Conservation (phyloP, 2,329 filamentous ascomycete genomes). For the Ophiostoma sp. region DNA sequence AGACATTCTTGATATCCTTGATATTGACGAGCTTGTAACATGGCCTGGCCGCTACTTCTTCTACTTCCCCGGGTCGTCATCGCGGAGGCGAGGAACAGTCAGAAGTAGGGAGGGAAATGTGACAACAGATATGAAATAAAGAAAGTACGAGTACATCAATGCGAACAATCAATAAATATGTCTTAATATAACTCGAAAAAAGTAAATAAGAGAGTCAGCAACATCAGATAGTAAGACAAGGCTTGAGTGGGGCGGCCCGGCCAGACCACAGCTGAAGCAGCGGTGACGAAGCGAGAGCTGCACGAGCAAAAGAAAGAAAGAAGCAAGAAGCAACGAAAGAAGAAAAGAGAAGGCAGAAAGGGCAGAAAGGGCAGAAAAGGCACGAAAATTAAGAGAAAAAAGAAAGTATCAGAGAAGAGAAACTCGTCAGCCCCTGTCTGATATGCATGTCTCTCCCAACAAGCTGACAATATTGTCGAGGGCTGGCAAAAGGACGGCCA, state of each 20-base stretch:
- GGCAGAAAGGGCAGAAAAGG: background rate
- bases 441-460: constrained; percentile 13
- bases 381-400: background rate
- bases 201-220: background rate
- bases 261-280: constrained; percentile 20
- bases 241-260: constrained; percentile 9
- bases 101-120: too few relatives aligned
- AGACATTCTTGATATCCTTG: background rate
- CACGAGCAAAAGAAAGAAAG: background rate
- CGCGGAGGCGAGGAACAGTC: background rate
- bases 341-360: background rate
- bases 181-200: background rate
- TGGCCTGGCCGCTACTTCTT: background rate
- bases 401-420: background rate
- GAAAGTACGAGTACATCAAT: background rate
- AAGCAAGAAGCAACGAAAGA: background rate
- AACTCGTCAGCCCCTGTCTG: background rate
- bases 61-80: constrained; percentile 13
- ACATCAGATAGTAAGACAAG: constrained; percentile 9
- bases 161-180: background rate
- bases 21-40: background rate
- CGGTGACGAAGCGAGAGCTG: constrained; percentile 17
- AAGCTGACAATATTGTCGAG: constrained; percentile 7
- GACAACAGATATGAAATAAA: background rate
- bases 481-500: constrained; percentile 2